Evolutionary conservation across 1,284 basidiomycete species (phyloP).

Genomic region (Tilletia caries): DNA sequence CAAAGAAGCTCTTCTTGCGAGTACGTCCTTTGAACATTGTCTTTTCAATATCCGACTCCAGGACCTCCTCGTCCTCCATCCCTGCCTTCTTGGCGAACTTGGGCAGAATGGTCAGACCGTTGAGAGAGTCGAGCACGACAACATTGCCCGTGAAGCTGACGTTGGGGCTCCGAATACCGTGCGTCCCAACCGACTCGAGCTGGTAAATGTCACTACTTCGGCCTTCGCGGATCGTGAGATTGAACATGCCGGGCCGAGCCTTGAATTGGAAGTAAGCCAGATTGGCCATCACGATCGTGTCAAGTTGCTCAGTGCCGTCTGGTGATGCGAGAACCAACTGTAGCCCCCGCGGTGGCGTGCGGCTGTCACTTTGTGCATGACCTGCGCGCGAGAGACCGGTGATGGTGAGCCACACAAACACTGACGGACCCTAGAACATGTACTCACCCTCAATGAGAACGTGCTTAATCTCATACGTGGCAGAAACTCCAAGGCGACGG

Average conservation of each 20-base stretch:
- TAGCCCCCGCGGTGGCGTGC: constrained; percentile 69
- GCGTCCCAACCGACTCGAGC: constrained; percentile 68
- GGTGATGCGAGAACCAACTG: constrained; percentile 56
- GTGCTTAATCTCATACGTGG: constrained; percentile 81
- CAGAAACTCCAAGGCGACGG: constrained; percentile 65
- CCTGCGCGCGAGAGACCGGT: constrained; percentile 59
- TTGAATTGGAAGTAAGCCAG: constrained; percentile 95
- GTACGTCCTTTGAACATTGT: constrained; percentile 30
- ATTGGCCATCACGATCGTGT: constrained; percentile 75
- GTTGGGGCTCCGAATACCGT: constrained; percentile 74
- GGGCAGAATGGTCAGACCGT: constrained; percentile 83
- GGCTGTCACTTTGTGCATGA: constrained; percentile 68
- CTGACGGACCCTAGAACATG: background rate
- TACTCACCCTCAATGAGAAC: constrained; percentile 85
- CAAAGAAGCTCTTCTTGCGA: background rate
- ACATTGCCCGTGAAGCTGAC: constrained; percentile 58
- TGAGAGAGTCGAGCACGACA: constrained; percentile 69
- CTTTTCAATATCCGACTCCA: constrained; percentile 58
- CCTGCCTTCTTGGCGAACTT: constrained; percentile 69
- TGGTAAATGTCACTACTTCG: constrained; percentile 75
- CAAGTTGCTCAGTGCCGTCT: constrained; percentile 31
- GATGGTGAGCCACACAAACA: background rate
- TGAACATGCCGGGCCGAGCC: constrained; percentile 80
- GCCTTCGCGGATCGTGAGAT: constrained; percentile 75
- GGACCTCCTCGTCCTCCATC: constrained; percentile 75